Evolutionary conservation across 148 eudicot species (phyloP), one percentile per base, ranked within the genome.

Genomic region (Pouteria glomerata): DNA sequence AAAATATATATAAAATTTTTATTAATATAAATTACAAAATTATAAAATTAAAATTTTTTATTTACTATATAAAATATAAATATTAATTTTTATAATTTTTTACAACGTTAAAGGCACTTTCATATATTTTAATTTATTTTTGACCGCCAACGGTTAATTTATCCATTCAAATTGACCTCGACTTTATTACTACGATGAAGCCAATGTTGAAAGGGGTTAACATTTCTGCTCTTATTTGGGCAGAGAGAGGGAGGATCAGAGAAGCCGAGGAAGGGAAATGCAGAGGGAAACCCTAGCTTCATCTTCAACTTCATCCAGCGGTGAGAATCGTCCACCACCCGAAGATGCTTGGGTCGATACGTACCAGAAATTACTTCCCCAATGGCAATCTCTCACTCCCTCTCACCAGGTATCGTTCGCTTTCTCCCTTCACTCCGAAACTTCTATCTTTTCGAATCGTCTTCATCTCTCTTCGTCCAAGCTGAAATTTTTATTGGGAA

Each of bases 261-360:
- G 39, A 15, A 55, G 8, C 57, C n/a, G 6, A 19, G 24, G 23
- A 69, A 37, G 24, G 29, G 23, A 73, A 6, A 87, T 86, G 92
- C 84, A 80, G 45, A 70, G 83, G 68, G 84, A 76, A 87, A 81
- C 90, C 87, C 85, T 84, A 87, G 84, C 87, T 76, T 81, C 83
- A 70, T 71, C 82, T 24, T 79, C 89, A 2, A 68, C 85, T 15
- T 50, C 69, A 26, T 68, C 81, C 41, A 24, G 68, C n/a, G 35
- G n/a, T 52, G 15, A 8, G 55, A n/a, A 27, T 42, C 80, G 84
- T 26, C 83, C 98, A 26, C 85, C 85, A 8, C 47, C 77, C 0
- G 85, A 84, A 68, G 84, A 86, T 50, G 86, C 89, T 56, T 93
- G 98, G 98, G 52, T 88, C 59, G 69, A 60, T 60, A 60, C 94